A percentile compares a stretch with the other conserved stretches of the same genome.
Evolutionary conservation across 1,284 basidiomycete genomes (phyloP).

Genomic region (Ceratobasidium sp.): DNA sequence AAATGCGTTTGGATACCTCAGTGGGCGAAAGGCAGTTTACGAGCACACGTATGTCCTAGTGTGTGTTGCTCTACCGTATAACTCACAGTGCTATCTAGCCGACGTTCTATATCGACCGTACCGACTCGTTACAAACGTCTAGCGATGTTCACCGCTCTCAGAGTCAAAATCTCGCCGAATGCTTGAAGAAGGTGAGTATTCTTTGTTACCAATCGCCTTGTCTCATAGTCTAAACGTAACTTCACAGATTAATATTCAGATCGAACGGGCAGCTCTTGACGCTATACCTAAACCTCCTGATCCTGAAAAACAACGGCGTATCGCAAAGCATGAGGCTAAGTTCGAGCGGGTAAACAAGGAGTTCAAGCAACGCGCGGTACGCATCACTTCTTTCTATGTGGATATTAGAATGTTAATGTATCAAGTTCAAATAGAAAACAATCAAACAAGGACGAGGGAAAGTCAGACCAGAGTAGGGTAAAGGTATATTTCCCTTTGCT

Average conservation of each 20-base stretch:
- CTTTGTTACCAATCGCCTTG: not conserved
- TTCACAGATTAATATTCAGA: slow-evolving; percentile 27
- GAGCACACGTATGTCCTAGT: slow-evolving; percentile 17
- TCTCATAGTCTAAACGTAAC: not conserved
- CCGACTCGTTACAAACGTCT: slow-evolving; percentile 20
- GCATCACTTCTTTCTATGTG: not conserved
- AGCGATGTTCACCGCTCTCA: slow-evolving; percentile 40
- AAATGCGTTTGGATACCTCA: slow-evolving; percentile 24
- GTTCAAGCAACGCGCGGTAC: slow-evolving; percentile 17
- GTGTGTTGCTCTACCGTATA: not conserved
- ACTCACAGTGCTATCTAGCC: not conserved
- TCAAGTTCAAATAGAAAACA: slow-evolving; percentile 4
- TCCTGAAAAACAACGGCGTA: slow-evolving; percentile 21
- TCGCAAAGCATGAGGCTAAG: slow-evolving; percentile 34
- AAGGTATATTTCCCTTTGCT: not conserved
- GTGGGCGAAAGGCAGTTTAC: slow-evolving; percentile 19
- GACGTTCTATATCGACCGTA: slow-evolving; percentile 23
- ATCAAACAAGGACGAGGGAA: slow-evolving; percentile 41
- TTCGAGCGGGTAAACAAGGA: slow-evolving; percentile 29
- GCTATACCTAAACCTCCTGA: slow-evolving; percentile 34
- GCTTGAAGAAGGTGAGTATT: slow-evolving; percentile 30
- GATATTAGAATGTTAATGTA: not conserved
- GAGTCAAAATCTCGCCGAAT: slow-evolving; percentile 35
- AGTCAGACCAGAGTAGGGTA: slow-evolving; percentile 21
- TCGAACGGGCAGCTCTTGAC: slow-evolving; percentile 6